Conservation (phyloP, 345 rosid species). For the Hibiscus trionum region DNA sequence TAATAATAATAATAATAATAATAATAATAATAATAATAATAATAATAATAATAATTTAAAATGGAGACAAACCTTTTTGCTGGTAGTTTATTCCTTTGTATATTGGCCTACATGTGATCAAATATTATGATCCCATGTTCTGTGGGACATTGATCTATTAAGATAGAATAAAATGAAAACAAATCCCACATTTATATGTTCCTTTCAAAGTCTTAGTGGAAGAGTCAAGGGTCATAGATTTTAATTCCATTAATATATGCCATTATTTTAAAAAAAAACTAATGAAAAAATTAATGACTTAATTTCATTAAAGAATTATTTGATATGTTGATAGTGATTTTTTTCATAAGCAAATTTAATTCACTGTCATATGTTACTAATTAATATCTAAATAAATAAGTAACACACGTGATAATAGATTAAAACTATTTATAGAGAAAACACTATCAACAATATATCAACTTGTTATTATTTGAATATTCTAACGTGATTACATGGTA, state of each 20-base stretch:
- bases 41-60: neutral
- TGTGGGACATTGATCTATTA: slow-evolving; percentile 8
- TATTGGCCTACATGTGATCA: slow-evolving; percentile 21
- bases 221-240: slow-evolving; percentile 36
- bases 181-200: slow-evolving; percentile 7
- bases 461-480: no score
- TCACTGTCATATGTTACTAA: no score
- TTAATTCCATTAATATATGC: neutral
- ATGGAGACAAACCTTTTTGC: neutral
- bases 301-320: no score
- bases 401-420: no score
- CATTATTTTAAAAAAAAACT: slow-evolving; percentile 17
- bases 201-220: slow-evolving; percentile 34
- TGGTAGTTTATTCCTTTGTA: neutral
- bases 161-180: slow-evolving; percentile 25
- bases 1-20: neutral
- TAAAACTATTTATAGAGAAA: no score
- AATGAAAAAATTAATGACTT: no score
- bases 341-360: no score
- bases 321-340: no score
- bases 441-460: no score
- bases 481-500: no score
- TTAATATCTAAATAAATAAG: no score
- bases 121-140: slow-evolving; percentile 24
- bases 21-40: neutral